Conservation (phyloP, 768 basidiomycete species). For the Epithele typhae region DNA sequence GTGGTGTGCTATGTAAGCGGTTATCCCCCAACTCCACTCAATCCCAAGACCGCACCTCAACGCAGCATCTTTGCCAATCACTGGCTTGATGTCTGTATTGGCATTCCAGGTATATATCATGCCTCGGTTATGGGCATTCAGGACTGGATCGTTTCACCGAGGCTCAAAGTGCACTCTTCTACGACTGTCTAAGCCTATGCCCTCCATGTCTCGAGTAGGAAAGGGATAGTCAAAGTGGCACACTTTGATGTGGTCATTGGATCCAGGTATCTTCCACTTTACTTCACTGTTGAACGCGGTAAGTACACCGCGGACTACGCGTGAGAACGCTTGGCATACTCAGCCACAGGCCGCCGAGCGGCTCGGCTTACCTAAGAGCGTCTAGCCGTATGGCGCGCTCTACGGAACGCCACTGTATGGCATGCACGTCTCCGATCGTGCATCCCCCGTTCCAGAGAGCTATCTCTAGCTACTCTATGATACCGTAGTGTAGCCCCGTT, state of each 20-base stretch:
- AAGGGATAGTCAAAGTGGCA: background rate
- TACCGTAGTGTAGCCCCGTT: too few species aligned
- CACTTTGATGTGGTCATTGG: background rate
- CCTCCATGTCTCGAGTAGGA: background rate
- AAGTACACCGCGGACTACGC: too few species aligned
- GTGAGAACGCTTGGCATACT: too few species aligned
- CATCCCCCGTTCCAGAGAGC: too few species aligned
- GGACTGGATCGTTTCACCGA: background rate
- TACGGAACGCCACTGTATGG: too few species aligned
- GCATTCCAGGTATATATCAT: background rate
- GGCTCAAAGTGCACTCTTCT: background rate
- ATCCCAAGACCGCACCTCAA: background rate
- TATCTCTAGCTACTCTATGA: too few species aligned
- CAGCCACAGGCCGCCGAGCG: too few species aligned
- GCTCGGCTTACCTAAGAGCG: too few species aligned
- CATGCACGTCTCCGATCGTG: too few species aligned
- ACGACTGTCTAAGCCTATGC: background rate
- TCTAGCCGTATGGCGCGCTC: too few species aligned
- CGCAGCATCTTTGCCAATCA: background rate
- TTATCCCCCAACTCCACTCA: background rate
- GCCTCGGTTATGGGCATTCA: background rate
- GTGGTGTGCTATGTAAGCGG: background rate
- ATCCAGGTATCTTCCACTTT: background rate
- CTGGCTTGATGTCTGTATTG: slow-evolving; percentile 1
- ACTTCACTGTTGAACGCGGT: too few species aligned